Evolutionary conservation across 2,329 filamentous ascomycete species (phyloP), one percentile per base, ranked within the genome.

Genomic region (Cadophora malorum): DNA sequence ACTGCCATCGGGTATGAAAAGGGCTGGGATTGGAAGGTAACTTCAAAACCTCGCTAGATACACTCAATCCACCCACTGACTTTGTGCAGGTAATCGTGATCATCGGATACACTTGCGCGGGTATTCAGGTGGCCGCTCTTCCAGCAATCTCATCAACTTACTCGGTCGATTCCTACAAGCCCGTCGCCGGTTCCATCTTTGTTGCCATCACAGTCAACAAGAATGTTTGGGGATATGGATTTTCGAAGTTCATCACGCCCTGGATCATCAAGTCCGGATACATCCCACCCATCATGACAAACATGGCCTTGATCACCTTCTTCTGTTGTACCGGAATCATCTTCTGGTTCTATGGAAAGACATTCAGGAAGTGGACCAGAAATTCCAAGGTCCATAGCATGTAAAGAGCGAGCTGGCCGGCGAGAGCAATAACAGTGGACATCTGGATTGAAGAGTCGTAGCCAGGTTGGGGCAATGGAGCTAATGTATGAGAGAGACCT

Each of bases 161-260:
- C 72, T 83, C 85, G 0, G 82, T 90, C 19, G 88, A 90, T 74
- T 85, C 81, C 45, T 90, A 90, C 77, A 90, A 90, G 76, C 86
- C 87, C 0, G 84, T 89, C 2, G 83, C 87, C 0, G 87, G 87
- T 3, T 83, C 81, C 2, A 79, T 90, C 59, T 87, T 90, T 74
- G 86, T 89, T 0, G 80, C 83, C 8, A 84, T 88, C 70, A 90
- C 87, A 0, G 86, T 90, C 56, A 88, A 88, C 73, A 90, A 90
- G 79, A 89, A 89, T 66, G 65, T 89, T 0, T 88, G 86, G 85
- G 87, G 87, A 0, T 89, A 88, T 74, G 86, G 86, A 0, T 85
- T 89, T 71, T 79, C 79, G 61, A 84, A 86, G 65, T 86, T 86
- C 70, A 83, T 86, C 67, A 86, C 83, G 0, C 78, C 79, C 0